These are phyloP conservation scores for Dipteronia sinensis DNA, from an alignment of 345 rosid species.

Conservation along the genomic window DNA sequence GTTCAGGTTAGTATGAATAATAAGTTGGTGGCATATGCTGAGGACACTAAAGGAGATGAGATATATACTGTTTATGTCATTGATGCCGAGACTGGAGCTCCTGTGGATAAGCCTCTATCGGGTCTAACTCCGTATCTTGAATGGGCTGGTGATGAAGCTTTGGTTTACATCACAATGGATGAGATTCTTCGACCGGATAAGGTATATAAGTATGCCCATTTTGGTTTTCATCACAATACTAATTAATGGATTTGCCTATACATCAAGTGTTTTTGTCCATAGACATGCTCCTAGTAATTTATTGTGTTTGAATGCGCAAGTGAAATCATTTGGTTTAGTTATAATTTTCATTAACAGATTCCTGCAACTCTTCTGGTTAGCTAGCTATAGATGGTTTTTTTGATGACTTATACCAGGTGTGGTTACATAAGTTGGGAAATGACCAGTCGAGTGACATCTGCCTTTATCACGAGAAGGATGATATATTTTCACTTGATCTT, in stretches of 20 bases:
- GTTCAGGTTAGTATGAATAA: slow-evolving; percentile 71
- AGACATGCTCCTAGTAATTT: too few relatives aligned
- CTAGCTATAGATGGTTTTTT: not conserved
- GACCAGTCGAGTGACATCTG: slow-evolving; percentile 71
- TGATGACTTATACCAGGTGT: slow-evolving; percentile 49
- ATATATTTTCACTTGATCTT: slow-evolving; percentile 72
- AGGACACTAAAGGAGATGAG: slow-evolving; percentile 89
- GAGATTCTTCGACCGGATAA: slow-evolving; percentile 84
- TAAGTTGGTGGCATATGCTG: slow-evolving; percentile 83
- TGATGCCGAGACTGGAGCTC: slow-evolving; percentile 55
- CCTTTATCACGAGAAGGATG: slow-evolving; percentile 91
- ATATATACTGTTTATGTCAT: slow-evolving; percentile 64
- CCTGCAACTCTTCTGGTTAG: not conserved
- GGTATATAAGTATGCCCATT: slow-evolving; percentile 28
- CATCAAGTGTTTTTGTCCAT: too few relatives aligned
- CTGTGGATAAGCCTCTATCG: slow-evolving; percentile 55
- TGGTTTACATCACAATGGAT: slow-evolving; percentile 86
- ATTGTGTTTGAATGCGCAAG: too few relatives aligned
- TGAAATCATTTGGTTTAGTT: not conserved
- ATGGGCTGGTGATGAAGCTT: slow-evolving; percentile 86
- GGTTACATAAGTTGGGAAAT: slow-evolving; percentile 89
- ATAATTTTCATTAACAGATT: not conserved
- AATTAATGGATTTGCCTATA: too few relatives aligned
- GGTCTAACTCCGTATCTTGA: slow-evolving; percentile 54
- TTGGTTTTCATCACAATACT: too few relatives aligned